Evolutionary conservation across 768 basidiomycete species (phyloP).

Genomic region (Boletus rufocinnamomeus): DNA sequence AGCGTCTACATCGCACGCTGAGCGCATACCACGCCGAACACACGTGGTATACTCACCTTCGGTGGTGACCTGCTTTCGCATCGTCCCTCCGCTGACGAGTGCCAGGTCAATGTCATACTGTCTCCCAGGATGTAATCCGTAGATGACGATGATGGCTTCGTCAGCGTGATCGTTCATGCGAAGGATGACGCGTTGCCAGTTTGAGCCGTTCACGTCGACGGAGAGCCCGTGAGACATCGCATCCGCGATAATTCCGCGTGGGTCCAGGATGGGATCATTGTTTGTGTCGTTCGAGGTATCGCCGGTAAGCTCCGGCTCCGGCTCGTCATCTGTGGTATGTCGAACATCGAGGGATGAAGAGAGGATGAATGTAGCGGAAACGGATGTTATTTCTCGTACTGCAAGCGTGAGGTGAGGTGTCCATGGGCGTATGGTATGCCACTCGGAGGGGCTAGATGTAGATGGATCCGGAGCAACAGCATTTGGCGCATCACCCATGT

Average conservation of each 20-base stretch:
- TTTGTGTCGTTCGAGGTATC: constrained; percentile 41
- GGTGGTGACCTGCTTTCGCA: constrained; percentile 68
- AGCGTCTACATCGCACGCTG: constrained; percentile 15
- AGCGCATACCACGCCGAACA: constrained; percentile 9
- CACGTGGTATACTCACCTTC: constrained; percentile 46
- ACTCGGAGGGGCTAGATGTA: constrained; percentile 37
- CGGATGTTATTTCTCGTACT: constrained; percentile 82
- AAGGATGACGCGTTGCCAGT: constrained; percentile 79
- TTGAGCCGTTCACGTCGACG: constrained; percentile 76
- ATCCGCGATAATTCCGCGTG: constrained; percentile 57
- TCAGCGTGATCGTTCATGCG: constrained; percentile 79
- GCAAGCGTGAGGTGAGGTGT: constrained; percentile 66
- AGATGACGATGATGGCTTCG: constrained; percentile 89
- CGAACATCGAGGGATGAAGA: constrained; percentile 49
- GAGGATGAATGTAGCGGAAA: constrained; percentile 75
- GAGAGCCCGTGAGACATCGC: constrained; percentile 73
- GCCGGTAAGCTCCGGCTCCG: constrained; percentile 31
- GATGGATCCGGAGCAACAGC: constrained; percentile 14
- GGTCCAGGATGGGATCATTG: constrained; percentile 33
- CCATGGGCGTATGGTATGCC: constrained; percentile 81
- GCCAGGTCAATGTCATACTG: constrained; percentile 90
- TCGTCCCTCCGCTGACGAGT: constrained; percentile 63
- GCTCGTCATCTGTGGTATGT: constrained; percentile 17
- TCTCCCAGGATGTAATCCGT: constrained; percentile 83
- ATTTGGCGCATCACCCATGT: constrained; percentile 23